Percentiles rank a stretch among this genome's conserved stretches.
These are phyloP conservation scores for Vitis riparia DNA, from an alignment of 164 flowering plant genomes.

Conservation along the genomic window DNA sequence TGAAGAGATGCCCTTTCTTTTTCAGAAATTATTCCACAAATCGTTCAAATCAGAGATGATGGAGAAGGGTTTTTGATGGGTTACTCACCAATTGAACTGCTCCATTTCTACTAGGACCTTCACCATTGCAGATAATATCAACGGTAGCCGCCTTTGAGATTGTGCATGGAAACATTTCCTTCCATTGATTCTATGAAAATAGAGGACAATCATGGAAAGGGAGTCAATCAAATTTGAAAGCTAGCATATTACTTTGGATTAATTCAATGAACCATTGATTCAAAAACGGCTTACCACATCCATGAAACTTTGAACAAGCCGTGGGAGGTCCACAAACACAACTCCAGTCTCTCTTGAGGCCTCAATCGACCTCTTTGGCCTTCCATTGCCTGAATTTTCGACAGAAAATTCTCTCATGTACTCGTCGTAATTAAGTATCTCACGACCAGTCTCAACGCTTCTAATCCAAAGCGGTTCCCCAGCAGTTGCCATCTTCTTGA, in stretches of 20 bases:
- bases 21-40: too few species aligned
- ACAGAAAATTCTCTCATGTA: conserved; percentile 58
- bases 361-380: conserved; percentile 65
- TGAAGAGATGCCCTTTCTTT: too few species aligned
- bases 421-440: conserved; percentile 95
- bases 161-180: conserved; percentile 89
- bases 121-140: conserved; percentile 73
- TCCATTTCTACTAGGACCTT: conserved; percentile 65
- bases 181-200: conserved; percentile 80
- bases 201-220: background rate
- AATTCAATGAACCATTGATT: too few species aligned
- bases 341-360: conserved; percentile 87
- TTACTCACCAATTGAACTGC: conserved; percentile 76
- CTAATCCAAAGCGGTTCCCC: conserved; percentile 88
- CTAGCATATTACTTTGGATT: too few species aligned
- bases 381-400: conserved; percentile 27
- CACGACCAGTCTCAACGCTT: conserved; percentile 92
- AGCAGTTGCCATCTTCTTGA: conserved; percentile 72
- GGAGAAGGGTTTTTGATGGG: background rate
- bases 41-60: too few species aligned
- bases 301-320: conserved; percentile 78
- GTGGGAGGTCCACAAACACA: conserved; percentile 73
- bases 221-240: background rate
- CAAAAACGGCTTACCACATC: conserved; percentile 60
- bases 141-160: conserved; percentile 91